Evolutionary conservation across 306 rosid species (phyloP), one percentile per base, ranked within the genome.

Genomic region (Hippophae tibetana): DNA sequence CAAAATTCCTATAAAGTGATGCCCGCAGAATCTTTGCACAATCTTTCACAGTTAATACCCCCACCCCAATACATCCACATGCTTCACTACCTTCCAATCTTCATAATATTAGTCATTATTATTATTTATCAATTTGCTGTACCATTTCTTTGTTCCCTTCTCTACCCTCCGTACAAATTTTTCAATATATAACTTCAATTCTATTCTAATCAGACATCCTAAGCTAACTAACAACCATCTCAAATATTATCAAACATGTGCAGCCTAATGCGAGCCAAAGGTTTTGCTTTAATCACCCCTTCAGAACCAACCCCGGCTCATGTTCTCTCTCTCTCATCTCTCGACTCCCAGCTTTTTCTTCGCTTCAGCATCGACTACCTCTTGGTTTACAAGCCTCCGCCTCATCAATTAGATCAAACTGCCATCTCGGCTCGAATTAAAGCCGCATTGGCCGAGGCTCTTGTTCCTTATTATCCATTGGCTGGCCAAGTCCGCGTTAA

Each of bases 311-410:
- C 87, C 45, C 95, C 96, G 5, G 5, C 48, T n/a, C 58, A 67
- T 49, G 66, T 79, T 6, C 84, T 90, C 31, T 1, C 67, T 3
- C 96, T 90, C 49, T 90, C 97, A 0, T 65, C 96, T 23, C 27
- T 90, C 5, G 97, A 90, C 49, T 90, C 96, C 1, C 97, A 90
- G 51, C 94, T 79, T 72, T 90, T 90, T 69, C 87, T 90, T 26
- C 96, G 96, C 26, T 90, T 90, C 80, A 82, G 87, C 6, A 77
- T 87, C 1, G 97, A 90, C 63, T 90, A 87, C 61, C 92, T 90
- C 56, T 13, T 87, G 0, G 27, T 87, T 9, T 90, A 81, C 77
- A 54, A n/a, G 31, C 76, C 84, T 25, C 11, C 26, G 7, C 72
- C 79, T 6, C 61, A 51, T 48, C 61, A 51, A 45, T 40, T 62